Conservation (phyloP, 805 yeast species). For the Ogataea methylovora region DNA sequence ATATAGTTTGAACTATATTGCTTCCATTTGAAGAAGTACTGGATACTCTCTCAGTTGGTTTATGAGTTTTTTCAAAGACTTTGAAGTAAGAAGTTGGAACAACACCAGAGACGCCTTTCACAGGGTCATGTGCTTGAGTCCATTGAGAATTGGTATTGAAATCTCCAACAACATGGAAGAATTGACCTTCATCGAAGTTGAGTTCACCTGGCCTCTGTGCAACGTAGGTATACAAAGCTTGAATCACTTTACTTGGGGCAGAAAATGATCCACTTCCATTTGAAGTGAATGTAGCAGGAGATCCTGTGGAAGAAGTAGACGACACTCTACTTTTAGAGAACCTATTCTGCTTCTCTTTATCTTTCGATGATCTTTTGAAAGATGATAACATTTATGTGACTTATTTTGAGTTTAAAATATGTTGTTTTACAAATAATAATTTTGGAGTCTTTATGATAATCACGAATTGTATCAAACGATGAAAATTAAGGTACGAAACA, state of each 20-base stretch:
- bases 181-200: constrained; percentile 74
- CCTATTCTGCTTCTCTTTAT: constrained; percentile 17
- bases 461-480: too few relatives aligned
- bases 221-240: constrained; percentile 68
- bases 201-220: constrained; percentile 81
- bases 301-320: constrained; percentile 11
- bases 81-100: constrained; percentile 86
- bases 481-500: too few relatives aligned
- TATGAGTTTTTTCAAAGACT: constrained; percentile 53
- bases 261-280: constrained; percentile 7
- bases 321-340: constrained; percentile 11
- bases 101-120: constrained; percentile 68
- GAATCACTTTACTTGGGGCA: constrained; percentile 77
- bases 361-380: constrained; percentile 25
- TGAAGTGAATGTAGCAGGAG: constrained; percentile 4
- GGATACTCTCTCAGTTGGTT: constrained; percentile 23
- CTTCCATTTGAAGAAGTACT: constrained; percentile 6
- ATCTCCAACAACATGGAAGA: constrained; percentile 69
- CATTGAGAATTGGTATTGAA: constrained; percentile 42
- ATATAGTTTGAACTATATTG: neutral
- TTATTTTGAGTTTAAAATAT: neutral
- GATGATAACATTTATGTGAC: constrained; percentile 16
- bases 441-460: too few relatives aligned
- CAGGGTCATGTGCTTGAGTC: constrained; percentile 87
- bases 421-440: too few relatives aligned